Percentiles rank a stretch among this genome's conserved stretches.
phyloP scores from a whole-genome alignment of 2,329 filamentous ascomycete species.

The Aureobasidium sp. region DNA sequence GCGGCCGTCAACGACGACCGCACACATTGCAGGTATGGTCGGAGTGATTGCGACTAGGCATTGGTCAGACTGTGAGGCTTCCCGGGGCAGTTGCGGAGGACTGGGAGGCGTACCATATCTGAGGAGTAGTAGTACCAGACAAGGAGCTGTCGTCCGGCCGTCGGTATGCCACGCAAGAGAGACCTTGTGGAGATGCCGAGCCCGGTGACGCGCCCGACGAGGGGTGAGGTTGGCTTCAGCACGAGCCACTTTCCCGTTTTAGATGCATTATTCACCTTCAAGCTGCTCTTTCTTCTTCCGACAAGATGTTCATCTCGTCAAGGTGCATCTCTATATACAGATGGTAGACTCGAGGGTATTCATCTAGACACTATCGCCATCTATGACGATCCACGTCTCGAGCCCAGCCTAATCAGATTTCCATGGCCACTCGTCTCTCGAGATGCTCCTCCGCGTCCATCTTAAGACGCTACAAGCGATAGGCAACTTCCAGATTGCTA shows the following conservation, averaged over 20 bases:
- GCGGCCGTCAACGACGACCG: conserved; percentile 89
- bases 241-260: not conserved
- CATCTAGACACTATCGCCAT: too few relatives aligned
- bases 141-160: conserved; percentile 2
- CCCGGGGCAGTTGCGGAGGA: not conserved
- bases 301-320: too few relatives aligned
- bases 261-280: not conserved
- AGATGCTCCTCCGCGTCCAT: too few relatives aligned
- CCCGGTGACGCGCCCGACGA: not conserved
- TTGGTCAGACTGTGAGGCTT: not conserved
- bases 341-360: not conserved
- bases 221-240: not conserved
- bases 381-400: not conserved
- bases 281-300: not conserved
- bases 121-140: not conserved
- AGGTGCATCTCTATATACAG: not conserved
- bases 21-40: conserved; percentile 93
- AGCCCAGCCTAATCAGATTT: not conserved
- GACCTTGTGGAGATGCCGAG: not conserved
- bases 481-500: too few relatives aligned
- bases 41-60: conserved; percentile 83
- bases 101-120: not conserved
- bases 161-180: not conserved
- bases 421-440: too few relatives aligned
- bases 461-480: too few relatives aligned